phyloP scores from a whole-genome alignment of 1,139 yeast genomes.

The Arxiozyma bovina region DNA sequence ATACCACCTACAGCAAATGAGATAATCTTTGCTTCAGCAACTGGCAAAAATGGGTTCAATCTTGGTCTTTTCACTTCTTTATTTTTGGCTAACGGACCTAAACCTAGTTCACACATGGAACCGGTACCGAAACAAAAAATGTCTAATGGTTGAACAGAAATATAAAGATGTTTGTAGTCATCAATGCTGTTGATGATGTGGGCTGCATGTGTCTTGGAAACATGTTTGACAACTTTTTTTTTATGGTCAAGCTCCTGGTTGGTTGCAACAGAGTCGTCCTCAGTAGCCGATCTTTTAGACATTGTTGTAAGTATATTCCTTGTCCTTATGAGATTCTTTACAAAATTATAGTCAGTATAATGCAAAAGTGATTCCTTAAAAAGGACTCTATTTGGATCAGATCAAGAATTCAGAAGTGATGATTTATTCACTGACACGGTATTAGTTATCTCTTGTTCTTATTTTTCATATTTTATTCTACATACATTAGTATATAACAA shows the following conservation, averaged over 20 bases:
- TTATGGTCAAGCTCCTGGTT: slow-evolving; percentile 1
- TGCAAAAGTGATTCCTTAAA: neutral
- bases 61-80: slow-evolving; percentile 95
- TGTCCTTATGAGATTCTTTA: too few relatives aligned
- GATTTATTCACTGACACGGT: too few relatives aligned
- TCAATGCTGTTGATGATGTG: slow-evolving; percentile 24
- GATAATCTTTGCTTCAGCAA: slow-evolving; percentile 58
- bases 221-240: slow-evolving; percentile 8
- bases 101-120: slow-evolving; percentile 91
- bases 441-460: neutral
- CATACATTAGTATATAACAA: neutral
- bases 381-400: neutral
- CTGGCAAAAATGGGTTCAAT: slow-evolving; percentile 63
- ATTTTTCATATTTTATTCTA: too few relatives aligned
- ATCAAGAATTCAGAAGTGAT: neutral
- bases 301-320: neutral
- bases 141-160: slow-evolving; percentile 43
- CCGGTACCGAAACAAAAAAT: slow-evolving; percentile 95
- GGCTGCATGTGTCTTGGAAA: slow-evolving; percentile 23
- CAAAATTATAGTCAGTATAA: too few relatives aligned
- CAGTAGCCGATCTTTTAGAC: slow-evolving; percentile 4
- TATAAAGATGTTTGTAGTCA: slow-evolving; percentile 25
- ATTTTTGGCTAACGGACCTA: slow-evolving; percentile 81
- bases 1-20: slow-evolving; percentile 93
- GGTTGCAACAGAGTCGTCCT: neutral